A percentile compares a stretch with the other conserved stretches of the same genome.
phyloP scores from a whole-genome alignment of 768 basidiomycete genomes.

The Floccularia luteovirens region DNA sequence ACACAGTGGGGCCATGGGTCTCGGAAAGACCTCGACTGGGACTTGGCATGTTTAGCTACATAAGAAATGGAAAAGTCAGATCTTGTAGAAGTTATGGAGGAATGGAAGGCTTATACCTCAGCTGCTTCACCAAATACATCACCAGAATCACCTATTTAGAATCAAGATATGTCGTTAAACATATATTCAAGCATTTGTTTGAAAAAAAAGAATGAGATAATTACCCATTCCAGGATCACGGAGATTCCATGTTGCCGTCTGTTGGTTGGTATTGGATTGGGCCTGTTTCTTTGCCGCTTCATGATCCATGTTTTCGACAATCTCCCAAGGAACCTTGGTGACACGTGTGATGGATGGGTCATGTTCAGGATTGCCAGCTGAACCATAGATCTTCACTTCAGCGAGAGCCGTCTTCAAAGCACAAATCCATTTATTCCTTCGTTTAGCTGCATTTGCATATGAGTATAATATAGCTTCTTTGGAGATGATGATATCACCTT shows the following conservation, averaged over 20 bases:
- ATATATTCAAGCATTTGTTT: not conserved
- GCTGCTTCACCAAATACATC: constrained; percentile 37
- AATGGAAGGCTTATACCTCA: constrained; percentile 15
- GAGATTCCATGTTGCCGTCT: constrained; percentile 39
- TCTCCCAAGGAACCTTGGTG: constrained; percentile 69
- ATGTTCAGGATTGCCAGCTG: constrained; percentile 47
- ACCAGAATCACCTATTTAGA: constrained; percentile 23
- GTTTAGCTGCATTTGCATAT: constrained; percentile 39
- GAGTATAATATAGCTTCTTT: not conserved
- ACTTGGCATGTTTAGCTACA: constrained; percentile 24
- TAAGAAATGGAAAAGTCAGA: constrained; percentile 5
- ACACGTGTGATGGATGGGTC: constrained; percentile 50
- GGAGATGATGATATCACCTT: constrained; percentile 29
- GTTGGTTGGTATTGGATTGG: constrained; percentile 14
- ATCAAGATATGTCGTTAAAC: constrained; percentile 2
- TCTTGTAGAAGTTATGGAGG: constrained; percentile 2
- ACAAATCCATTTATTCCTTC: constrained; percentile 91
- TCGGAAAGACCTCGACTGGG: constrained; percentile 21
- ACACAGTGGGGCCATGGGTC: constrained; percentile 9
- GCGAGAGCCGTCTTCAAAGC: constrained; percentile 68
- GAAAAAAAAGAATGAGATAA: constrained; percentile 19
- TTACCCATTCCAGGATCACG: constrained; percentile 44
- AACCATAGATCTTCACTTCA: constrained; percentile 67
- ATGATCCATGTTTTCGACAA: constrained; percentile 36
- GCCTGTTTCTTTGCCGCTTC: constrained; percentile 17